Evolutionary conservation across 805 yeast genomes (phyloP), one percentile per base, ranked within the genome.

Genomic region (Ogataea trehaloabstinens): DNA sequence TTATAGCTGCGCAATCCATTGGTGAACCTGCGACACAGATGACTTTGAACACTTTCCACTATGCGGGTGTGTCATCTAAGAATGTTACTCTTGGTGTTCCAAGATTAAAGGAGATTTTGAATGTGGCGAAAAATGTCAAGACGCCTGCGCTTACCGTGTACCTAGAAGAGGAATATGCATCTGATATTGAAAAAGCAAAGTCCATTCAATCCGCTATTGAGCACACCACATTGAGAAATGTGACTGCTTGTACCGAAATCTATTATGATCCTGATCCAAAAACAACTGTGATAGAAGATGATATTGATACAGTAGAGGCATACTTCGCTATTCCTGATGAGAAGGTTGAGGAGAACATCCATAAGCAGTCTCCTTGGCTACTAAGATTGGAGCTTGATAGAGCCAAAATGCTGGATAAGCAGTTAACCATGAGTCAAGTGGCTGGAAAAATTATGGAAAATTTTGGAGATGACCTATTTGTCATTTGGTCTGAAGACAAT

Each of bases 121-220:
- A 91, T 63, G 99, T 93, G 49, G 99, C 99, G 8, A 93, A 93
- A 71, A 91, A 87, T 56, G 90, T 93, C 74, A 93, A 91, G 68
- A 93, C 99, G n/a, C 99, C 99, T n/a, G 95, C 96, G 11, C 73
- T 91, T 60, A 89, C 96, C 7, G 96, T 91, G n/a, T 93, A 90
- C 61, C 70, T 93, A 61, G 74, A 86, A 34, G 80, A 82, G 4
- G 91, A 80, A 28, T 74, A 82, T 46, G 90, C 96, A 4, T 74
- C 77, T 34, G 96, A 93, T 55, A 91, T 90, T 64, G 97, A 90
- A 62, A 80, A 74, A 65, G 98, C 99, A 8, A 93, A 93, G 71
- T 82, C 83, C 31, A 87, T 93, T 31, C 96, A 95, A 70, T 86
- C 97, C 44, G 95, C 96, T 0, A 91, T 93, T 58, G 98, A 93